A percentile compares a stretch with the other conserved stretches of the same genome.
These are phyloP conservation scores for Lichtheimia ornata DNA, from an alignment of 371 early-diverging fungal genomes.

Conservation along the genomic window DNA sequence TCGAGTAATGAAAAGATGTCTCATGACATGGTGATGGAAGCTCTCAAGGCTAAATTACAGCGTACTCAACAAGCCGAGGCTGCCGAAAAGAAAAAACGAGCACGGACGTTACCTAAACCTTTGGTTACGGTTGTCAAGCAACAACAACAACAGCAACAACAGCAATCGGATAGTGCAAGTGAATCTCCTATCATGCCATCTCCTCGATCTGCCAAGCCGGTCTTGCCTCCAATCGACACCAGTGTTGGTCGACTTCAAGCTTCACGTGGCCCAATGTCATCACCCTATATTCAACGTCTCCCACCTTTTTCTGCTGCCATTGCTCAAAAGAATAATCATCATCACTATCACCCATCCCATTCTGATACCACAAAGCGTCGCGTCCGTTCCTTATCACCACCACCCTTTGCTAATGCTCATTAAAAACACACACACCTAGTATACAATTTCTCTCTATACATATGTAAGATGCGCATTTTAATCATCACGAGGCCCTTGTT, in stretches of 20 bases:
- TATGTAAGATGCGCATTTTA: neutral
- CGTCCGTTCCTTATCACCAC: slow-evolving; percentile 15
- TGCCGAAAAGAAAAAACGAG: slow-evolving; percentile 14
- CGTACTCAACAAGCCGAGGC: slow-evolving; percentile 9
- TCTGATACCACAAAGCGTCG: slow-evolving; percentile 7
- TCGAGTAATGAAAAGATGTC: slow-evolving; percentile 20
- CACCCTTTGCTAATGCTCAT: slow-evolving; percentile 7
- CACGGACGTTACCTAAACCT: slow-evolving; percentile 13
- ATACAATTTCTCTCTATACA: slow-evolving; percentile 6
- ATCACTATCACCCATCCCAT: neutral
- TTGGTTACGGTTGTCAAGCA: neutral
- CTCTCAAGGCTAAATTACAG: slow-evolving; percentile 38
- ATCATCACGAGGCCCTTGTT: slow-evolving; percentile 3
- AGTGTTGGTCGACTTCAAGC: slow-evolving; percentile 21
- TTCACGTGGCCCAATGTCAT: slow-evolving; percentile 7
- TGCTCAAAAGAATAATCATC: neutral
- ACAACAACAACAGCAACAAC: slow-evolving; percentile 1
- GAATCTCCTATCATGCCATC: slow-evolving; percentile 19
- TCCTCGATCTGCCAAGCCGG: slow-evolving; percentile 36
- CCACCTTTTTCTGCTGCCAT: slow-evolving; percentile 15
- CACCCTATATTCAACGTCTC: slow-evolving; percentile 1
- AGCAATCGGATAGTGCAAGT: neutral
- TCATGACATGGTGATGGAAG: slow-evolving; percentile 41
- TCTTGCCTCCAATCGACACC: slow-evolving; percentile 41
- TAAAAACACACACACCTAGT: neutral